Conservation (phyloP, 768 basidiomycete species). For the Rhizopogon rudus region DNA sequence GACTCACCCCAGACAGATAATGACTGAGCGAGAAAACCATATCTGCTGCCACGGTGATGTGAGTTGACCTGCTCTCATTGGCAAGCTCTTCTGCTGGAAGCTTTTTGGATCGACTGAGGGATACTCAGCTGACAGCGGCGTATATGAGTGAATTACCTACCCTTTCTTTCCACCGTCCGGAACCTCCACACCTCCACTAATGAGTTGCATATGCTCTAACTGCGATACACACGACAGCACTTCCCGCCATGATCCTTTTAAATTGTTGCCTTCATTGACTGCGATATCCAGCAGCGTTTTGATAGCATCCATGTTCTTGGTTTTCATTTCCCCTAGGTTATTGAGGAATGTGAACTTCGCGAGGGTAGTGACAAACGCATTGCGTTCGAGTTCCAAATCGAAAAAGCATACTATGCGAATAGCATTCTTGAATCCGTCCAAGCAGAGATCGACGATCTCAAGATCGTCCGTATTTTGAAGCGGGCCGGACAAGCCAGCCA, state of each 20-base stretch:
- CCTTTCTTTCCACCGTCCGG: conserved; percentile 76
- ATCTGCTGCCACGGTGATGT: conserved; percentile 97
- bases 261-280: conserved; percentile 92
- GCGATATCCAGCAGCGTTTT: conserved; percentile 93
- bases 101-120: conserved; percentile 43
- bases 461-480: conserved; percentile 94
- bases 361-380: conserved; percentile 95
- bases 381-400: conserved; percentile 95
- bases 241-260: conserved; percentile 96
- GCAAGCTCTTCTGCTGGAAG: conserved; percentile 89
- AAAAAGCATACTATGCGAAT: conserved; percentile 97
- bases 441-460: conserved; percentile 84
- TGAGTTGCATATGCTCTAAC: conserved; percentile 97
- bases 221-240: conserved; percentile 97
- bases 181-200: conserved; percentile 85
- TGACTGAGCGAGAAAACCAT: conserved; percentile 98
- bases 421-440: conserved; percentile 96
- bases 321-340: conserved; percentile 97
- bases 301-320: conserved; percentile 99
- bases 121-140: conserved; percentile 6
- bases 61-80: conserved; percentile 93
- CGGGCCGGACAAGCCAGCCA: conserved; percentile 91
- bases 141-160: conserved; percentile 38
- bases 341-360: conserved; percentile 97
- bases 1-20: conserved; percentile 88